Conservation (phyloP, 176 grass and related monocot species). For the Bothriochloa decipiens region DNA sequence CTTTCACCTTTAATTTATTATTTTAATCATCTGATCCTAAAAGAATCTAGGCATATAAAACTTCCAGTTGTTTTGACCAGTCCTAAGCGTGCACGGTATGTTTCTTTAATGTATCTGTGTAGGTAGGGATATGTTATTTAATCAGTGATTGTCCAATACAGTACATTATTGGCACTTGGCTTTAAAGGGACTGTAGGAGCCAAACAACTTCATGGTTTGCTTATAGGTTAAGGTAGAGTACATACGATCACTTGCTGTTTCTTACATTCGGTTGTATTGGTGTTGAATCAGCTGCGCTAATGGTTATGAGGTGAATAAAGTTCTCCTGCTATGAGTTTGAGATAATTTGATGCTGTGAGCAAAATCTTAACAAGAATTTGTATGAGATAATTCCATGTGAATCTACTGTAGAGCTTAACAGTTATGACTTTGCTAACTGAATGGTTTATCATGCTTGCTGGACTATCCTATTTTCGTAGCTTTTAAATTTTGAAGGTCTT, state of each 20-base stretch:
- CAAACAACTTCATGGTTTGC: constrained; percentile 44
- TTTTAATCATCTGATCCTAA: constrained; percentile 48
- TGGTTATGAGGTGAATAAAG: constrained; percentile 12
- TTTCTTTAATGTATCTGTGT: constrained; percentile 39
- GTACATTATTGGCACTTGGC: constrained; percentile 53
- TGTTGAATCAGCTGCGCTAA: constrained; percentile 34
- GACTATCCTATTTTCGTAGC: not conserved
- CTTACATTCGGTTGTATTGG: not conserved
- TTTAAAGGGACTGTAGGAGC: constrained; percentile 41
- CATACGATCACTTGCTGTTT: constrained; percentile 3
- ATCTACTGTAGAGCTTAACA: constrained; percentile 14
- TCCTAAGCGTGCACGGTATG: constrained; percentile 29
- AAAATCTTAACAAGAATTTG: not conserved
- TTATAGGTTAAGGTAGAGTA: constrained; percentile 40
- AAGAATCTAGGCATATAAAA: constrained; percentile 54
- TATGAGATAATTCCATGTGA: not conserved
- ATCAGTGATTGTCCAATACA: constrained; percentile 32
- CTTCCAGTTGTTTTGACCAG: constrained; percentile 52
- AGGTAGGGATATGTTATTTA: constrained; percentile 48
- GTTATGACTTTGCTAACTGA: not conserved
- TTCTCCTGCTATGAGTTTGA: not conserved
- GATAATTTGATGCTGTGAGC: not conserved
- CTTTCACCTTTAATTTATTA: constrained; percentile 57
- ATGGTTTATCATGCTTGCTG: not conserved
- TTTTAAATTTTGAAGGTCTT: constrained; percentile 12